Conservation (phyloP, 805 yeast species). For the Komagataella pseudopastoris region DNA sequence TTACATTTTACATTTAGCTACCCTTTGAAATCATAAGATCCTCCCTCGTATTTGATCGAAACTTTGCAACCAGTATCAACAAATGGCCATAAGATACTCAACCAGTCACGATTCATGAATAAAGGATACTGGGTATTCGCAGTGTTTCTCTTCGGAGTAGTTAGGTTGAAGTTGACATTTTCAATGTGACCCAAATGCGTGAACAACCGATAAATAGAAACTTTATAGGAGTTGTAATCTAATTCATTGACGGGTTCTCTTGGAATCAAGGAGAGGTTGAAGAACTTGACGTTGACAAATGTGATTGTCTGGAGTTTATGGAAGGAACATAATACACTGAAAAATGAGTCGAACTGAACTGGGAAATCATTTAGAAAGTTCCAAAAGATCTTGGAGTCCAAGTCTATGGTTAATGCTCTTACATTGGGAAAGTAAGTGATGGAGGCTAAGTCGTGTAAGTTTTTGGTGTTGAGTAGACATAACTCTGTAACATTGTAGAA, state of each 20-base stretch:
- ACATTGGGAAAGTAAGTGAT: slow-evolving; percentile 31
- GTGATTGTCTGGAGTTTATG: neutral
- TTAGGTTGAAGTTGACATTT: neutral
- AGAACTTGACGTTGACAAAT: slow-evolving; percentile 1
- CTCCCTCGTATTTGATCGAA: neutral
- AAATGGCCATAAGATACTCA: neutral
- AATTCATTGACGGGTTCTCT: slow-evolving; percentile 1
- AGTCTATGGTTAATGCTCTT: slow-evolving; percentile 27
- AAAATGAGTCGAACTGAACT: slow-evolving; percentile 2
- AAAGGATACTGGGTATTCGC: neutral
- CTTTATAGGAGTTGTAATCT: slow-evolving; percentile 2
- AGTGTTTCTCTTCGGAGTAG: neutral
- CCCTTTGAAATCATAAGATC: neutral
- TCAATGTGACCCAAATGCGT: slow-evolving; percentile 1
- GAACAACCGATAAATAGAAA: slow-evolving; percentile 3
- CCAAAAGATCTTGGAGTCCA: slow-evolving; percentile 31
- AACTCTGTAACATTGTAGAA: slow-evolving; percentile 26
- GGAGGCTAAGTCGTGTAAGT: slow-evolving; percentile 32
- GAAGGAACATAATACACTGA: slow-evolving; percentile 1
- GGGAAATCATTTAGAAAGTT: slow-evolving; percentile 2
- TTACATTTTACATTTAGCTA: neutral
- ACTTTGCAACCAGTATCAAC: slow-evolving; percentile 1
- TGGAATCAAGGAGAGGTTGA: slow-evolving; percentile 2
- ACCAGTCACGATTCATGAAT: slow-evolving; percentile 1
- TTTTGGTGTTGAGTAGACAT: slow-evolving; percentile 22